These are phyloP conservation scores for Kwoniella newhampshirensis DNA, from an alignment of 768 basidiomycete genomes.

Conservation along the genomic window DNA sequence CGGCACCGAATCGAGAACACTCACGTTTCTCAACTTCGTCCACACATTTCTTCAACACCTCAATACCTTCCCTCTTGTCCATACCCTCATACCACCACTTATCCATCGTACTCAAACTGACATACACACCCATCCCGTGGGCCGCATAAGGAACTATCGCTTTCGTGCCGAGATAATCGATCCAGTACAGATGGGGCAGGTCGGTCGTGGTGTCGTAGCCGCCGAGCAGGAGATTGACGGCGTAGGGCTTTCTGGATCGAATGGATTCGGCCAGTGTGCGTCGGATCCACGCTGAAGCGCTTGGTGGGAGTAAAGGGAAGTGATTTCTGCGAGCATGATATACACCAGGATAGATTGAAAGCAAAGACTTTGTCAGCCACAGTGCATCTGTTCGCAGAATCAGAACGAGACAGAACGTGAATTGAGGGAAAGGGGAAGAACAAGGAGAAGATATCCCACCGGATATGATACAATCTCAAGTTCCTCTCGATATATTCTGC, in stretches of 20 bases:
- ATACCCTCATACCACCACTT: slow-evolving; percentile 90
- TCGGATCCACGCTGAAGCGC: slow-evolving; percentile 94
- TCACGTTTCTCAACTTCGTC: slow-evolving; percentile 78
- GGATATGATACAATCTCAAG: slow-evolving; percentile 91
- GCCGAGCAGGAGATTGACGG: slow-evolving; percentile 88
- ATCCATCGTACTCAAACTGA: slow-evolving; percentile 87
- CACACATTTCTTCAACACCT: slow-evolving; percentile 78
- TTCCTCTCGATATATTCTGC: slow-evolving; percentile 95
- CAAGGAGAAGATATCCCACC: slow-evolving; percentile 54
- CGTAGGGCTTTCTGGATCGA: slow-evolving; percentile 80
- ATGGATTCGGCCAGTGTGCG: slow-evolving; percentile 82
- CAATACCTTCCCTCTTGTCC: slow-evolving; percentile 78
- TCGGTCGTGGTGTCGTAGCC: slow-evolving; percentile 76
- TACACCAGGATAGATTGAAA: not conserved
- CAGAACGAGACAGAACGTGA: not conserved
- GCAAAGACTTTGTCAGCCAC: too few species aligned
- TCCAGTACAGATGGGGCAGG: slow-evolving; percentile 74
- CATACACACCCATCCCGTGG: slow-evolving; percentile 93
- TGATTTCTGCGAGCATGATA: slow-evolving; percentile 59
- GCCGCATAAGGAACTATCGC: slow-evolving; percentile 87
- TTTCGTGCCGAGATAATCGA: slow-evolving; percentile 92
- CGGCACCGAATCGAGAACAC: slow-evolving; percentile 32
- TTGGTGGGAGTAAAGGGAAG: slow-evolving; percentile 80
- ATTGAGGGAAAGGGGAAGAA: not conserved
- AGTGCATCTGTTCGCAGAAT: too few species aligned